Evolutionary conservation across 495 filamentous ascomycete genomes (phyloP).

Genomic region (Aspergillus campestris): DNA sequence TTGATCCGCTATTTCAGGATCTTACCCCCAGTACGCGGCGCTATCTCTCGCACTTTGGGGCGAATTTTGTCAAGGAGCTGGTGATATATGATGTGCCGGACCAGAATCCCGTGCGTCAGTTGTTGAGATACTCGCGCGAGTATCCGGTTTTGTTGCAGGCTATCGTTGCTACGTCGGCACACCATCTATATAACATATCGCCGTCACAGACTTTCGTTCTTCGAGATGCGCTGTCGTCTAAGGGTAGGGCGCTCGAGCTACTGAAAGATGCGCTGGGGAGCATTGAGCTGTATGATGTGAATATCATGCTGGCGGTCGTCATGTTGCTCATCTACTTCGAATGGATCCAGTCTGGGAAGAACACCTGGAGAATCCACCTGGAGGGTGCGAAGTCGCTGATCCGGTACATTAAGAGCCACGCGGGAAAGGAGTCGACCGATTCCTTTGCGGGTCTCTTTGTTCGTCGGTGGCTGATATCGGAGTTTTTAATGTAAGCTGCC

Average conservation of each 20-base stretch:
- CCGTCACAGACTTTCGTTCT: neutral
- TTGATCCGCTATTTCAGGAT: neutral
- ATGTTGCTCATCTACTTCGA: constrained; percentile 2
- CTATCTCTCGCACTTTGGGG: neutral
- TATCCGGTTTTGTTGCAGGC: neutral
- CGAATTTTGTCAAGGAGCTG: neutral
- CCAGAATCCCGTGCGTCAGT: neutral
- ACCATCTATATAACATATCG: neutral
- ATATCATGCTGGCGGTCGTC: neutral
- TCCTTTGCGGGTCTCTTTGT: neutral
- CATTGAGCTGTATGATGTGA: neutral
- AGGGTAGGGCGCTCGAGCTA: neutral
- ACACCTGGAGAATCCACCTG: neutral
- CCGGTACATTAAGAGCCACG: neutral
- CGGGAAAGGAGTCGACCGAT: neutral
- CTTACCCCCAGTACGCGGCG: neutral
- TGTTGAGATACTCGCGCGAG: neutral
- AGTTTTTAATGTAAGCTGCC: neutral
- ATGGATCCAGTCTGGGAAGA: neutral
- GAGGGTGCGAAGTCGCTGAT: neutral
- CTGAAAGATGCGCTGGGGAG: neutral
- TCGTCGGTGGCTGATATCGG: neutral
- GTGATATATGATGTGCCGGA: constrained; percentile 1
- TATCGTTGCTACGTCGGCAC: neutral
- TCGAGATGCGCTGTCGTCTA: neutral